A percentile compares a stretch with the other conserved stretches of the same genome.
phyloP scores from a whole-genome alignment of 805 yeast genomes.

The Ogataea allantospora region DNA sequence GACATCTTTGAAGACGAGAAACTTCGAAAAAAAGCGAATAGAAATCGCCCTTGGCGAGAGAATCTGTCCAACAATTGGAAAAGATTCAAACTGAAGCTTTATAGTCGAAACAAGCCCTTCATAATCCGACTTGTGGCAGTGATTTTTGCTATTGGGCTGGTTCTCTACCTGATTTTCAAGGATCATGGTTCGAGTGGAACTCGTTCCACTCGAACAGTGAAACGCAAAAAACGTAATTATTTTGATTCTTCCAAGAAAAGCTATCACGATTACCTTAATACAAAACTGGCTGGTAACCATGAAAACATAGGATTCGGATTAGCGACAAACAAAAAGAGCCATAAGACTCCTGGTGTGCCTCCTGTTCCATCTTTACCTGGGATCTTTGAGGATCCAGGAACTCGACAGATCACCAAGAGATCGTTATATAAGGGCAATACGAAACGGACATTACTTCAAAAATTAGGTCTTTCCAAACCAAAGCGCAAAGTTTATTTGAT shows the following conservation, averaged over 20 bases:
- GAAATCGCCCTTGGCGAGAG: constrained; percentile 9
- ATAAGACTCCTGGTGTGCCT: constrained; percentile 29
- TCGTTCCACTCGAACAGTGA: constrained; percentile 1
- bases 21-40: constrained; percentile 18
- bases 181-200: not conserved
- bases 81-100: constrained; percentile 11
- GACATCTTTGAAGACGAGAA: constrained; percentile 23
- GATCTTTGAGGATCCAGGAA: constrained; percentile 18
- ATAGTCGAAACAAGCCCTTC: constrained; percentile 11
- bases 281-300: constrained; percentile 23
- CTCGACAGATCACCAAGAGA: constrained; percentile 1
- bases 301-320: constrained; percentile 27
- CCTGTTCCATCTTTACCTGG: constrained; percentile 29
- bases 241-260: constrained; percentile 17
- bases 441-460: constrained; percentile 5
- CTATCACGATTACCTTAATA: constrained; percentile 27
- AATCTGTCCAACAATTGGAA: constrained; percentile 5
- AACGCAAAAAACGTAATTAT: constrained; percentile 16
- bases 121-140: constrained; percentile 6
- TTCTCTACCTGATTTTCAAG: constrained; percentile 4
- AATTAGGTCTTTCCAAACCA: constrained; percentile 12
- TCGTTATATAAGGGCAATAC: constrained; percentile 4
- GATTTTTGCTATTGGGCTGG: not conserved
- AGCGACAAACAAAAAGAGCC: constrained; percentile 16
- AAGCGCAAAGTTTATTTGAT: constrained; percentile 36